Percentiles rank a stretch among this genome's conserved stretches.
phyloP scores from a whole-genome alignment of 768 basidiomycete genomes.

The Lactarius indigo region DNA sequence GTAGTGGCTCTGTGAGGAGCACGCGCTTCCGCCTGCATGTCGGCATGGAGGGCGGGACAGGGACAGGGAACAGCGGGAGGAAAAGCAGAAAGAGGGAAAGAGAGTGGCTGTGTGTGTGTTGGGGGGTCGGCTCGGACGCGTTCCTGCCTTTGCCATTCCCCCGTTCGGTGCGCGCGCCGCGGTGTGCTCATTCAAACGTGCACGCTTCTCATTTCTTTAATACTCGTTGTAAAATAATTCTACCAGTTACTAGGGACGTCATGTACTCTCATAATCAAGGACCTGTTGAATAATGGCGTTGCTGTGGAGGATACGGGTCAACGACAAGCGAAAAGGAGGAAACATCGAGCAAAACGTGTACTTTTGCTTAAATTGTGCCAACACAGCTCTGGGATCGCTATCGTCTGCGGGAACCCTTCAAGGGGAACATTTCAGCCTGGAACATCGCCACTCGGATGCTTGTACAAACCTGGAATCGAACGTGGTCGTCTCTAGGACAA shows the following conservation, averaged over 20 bases:
- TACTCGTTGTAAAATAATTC: background rate
- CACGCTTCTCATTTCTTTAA: background rate
- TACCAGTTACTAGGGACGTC: background rate
- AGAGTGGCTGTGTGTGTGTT: slow-evolving; percentile 21
- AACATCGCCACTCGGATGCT: background rate
- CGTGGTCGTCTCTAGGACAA: slow-evolving; percentile 62
- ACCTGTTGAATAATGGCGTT: slow-evolving; percentile 54
- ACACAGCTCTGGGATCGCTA: slow-evolving; percentile 46
- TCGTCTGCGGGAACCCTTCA: slow-evolving; percentile 33
- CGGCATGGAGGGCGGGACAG: slow-evolving; percentile 53
- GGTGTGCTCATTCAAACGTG: background rate
- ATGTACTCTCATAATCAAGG: slow-evolving; percentile 42
- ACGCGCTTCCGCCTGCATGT: slow-evolving; percentile 89
- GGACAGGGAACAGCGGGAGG: slow-evolving; percentile 25
- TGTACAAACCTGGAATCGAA: slow-evolving; percentile 44
- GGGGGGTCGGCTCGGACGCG: slow-evolving; percentile 24
- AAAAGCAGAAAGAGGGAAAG: slow-evolving; percentile 25
- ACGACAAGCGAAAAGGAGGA: slow-evolving; percentile 3
- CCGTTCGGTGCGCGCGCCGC: background rate
- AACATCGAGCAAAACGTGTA: slow-evolving; percentile 26
- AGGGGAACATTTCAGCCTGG: background rate
- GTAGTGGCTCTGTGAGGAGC: slow-evolving; percentile 79
- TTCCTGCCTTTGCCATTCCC: slow-evolving; percentile 13
- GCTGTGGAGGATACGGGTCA: slow-evolving; percentile 32
- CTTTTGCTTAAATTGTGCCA: slow-evolving; percentile 71